phyloP scores from a whole-genome alignment of 2,329 filamentous ascomycete species.

The Thielaviopsis ethacetica region DNA sequence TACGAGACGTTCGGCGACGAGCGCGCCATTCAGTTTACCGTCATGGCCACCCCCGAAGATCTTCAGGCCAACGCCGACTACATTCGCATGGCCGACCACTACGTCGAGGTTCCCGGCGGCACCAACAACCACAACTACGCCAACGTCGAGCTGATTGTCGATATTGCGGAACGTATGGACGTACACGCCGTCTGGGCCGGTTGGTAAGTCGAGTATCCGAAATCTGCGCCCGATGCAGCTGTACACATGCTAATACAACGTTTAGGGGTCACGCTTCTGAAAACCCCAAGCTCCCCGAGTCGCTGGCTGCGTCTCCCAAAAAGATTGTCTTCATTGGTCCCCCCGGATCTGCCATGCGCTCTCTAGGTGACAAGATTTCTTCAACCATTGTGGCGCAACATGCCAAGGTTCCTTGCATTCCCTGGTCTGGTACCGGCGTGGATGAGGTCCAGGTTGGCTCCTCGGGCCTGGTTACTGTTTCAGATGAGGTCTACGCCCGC shows the following conservation, averaged over 20 bases:
- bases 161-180: slow-evolving; percentile 95
- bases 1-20: slow-evolving; percentile 99
- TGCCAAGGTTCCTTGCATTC: slow-evolving; percentile 88
- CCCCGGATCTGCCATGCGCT: slow-evolving; percentile 95
- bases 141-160: slow-evolving; percentile 97
- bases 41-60: slow-evolving; percentile 99
- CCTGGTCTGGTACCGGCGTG: slow-evolving; percentile 96
- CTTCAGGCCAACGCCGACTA: slow-evolving; percentile 95
- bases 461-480: slow-evolving; percentile 80
- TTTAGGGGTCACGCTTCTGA: slow-evolving; percentile 88
- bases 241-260: background rate
- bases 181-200: slow-evolving; percentile 98
- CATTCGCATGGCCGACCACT: slow-evolving; percentile 98
- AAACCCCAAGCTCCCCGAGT: slow-evolving; percentile 94
- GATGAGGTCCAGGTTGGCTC: slow-evolving; percentile 63
- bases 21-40: slow-evolving; percentile 94
- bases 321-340: slow-evolving; percentile 99
- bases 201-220: slow-evolving; percentile 47
- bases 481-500: slow-evolving; percentile 69
- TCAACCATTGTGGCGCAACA: slow-evolving; percentile 98
- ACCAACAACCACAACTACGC: slow-evolving; percentile 99
- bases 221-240: background rate
- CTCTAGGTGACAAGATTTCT: slow-evolving; percentile 97
- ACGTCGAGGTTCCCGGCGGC: slow-evolving; percentile 94
- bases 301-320: slow-evolving; percentile 85